These are phyloP conservation scores for Candida frijolesensis DNA, from an alignment of 1,139 yeast species.

Conservation along the genomic window DNA sequence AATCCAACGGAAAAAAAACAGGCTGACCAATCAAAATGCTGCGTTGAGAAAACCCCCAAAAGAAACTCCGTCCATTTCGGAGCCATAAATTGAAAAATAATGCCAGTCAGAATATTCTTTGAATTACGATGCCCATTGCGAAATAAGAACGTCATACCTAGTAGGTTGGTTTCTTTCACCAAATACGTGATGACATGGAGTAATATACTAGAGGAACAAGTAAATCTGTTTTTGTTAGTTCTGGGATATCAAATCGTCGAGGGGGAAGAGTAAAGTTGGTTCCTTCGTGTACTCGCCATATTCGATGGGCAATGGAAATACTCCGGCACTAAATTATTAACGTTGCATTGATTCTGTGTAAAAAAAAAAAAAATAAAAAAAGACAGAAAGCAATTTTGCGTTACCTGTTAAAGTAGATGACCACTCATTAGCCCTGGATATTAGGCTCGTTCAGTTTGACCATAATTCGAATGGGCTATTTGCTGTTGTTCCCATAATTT, in stretches of 20 bases:
- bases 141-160: neutral
- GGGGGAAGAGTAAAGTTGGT: neutral
- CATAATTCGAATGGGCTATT: too few species aligned
- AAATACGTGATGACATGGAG: too few species aligned
- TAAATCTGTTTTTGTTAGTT: too few species aligned
- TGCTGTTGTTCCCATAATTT: too few species aligned
- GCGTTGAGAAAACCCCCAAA: neutral
- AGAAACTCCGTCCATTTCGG: constrained; percentile 3
- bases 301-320: neutral
- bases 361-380: neutral
- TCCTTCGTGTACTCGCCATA: neutral
- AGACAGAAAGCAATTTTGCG: neutral
- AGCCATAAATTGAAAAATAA: constrained; percentile 1
- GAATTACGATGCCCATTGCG: neutral
- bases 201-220: too few species aligned
- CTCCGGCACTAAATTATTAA: constrained; percentile 2
- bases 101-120: too few species aligned
- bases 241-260: too few species aligned
- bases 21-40: neutral
- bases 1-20: constrained; percentile 1
- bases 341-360: neutral
- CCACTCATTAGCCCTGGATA: neutral
- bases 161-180: too few species aligned
- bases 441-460: neutral
- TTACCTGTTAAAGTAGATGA: neutral